Evolutionary conservation across 2,329 filamentous ascomycete genomes (phyloP).

Genomic region (Diaporthe longicolla): DNA sequence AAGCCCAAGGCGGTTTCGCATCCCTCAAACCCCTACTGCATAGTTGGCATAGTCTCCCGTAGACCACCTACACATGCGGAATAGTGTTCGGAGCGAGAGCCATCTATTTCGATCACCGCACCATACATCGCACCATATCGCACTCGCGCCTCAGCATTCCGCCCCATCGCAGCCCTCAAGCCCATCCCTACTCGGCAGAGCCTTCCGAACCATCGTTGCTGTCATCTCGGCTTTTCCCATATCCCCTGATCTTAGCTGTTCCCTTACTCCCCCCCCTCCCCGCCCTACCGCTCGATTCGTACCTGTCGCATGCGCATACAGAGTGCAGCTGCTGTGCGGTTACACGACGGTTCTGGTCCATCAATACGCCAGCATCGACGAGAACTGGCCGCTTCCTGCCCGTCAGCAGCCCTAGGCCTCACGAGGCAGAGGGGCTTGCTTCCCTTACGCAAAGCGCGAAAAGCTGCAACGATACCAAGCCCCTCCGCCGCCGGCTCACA

Average conservation of each 20-base stretch:
- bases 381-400: not conserved
- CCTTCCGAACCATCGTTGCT: conserved; percentile 13
- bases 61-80: not conserved
- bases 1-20: conserved; percentile 29
- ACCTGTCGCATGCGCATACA: not conserved
- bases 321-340: not conserved
- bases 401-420: not conserved
- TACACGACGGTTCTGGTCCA: not conserved
- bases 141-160: conserved; percentile 6
- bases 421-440: not conserved
- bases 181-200: conserved; percentile 24
- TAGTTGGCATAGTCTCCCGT: conserved; percentile 15
- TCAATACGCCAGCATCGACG: not conserved
- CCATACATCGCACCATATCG: conserved; percentile 7
- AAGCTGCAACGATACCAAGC: conserved; percentile 18
- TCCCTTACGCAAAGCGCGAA: not conserved
- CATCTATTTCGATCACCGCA: not conserved
- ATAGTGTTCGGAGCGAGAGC: conserved; percentile 1
- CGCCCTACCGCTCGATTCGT: not conserved
- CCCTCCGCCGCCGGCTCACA: conserved; percentile 9
- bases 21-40: conserved; percentile 16
- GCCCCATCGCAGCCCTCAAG: conserved; percentile 8
- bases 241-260: not conserved
- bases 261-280: not conserved
- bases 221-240: not conserved